Evolutionary conservation across 768 basidiomycete species (phyloP), one percentile per base, ranked within the genome.

Genomic region (Gymnopilus dilepis): DNA sequence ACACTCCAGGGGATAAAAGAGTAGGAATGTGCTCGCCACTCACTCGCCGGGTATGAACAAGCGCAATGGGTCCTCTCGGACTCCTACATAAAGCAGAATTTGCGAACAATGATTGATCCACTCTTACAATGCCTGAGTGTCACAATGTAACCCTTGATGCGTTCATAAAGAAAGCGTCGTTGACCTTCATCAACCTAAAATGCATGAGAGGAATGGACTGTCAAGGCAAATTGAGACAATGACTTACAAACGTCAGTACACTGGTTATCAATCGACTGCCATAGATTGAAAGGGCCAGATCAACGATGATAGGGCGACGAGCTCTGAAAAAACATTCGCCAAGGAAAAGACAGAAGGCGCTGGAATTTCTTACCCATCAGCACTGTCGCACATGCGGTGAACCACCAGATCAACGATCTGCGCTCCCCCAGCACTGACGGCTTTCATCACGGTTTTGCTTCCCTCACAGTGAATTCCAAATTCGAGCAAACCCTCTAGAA

Each of bases 41-140:
- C n/a, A n/a, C n/a, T n/a, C n/a, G n/a, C n/a, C n/a, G n/a, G n/a
- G n/a, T n/a, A n/a, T n/a, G n/a, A n/a, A n/a, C n/a, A n/a, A n/a
- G n/a, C n/a, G n/a, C n/a, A n/a, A n/a, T n/a, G n/a, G n/a, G n/a
- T n/a, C n/a, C n/a, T n/a, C n/a, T n/a, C n/a, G n/a, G n/a, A n/a
- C n/a, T n/a, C n/a, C n/a, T n/a, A n/a, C n/a, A n/a, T n/a, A n/a
- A n/a, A n/a, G n/a, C n/a, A n/a, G n/a, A n/a, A n/a, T n/a, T n/a
- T n/a, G n/a, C n/a, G n/a, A n/a, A n/a, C n/a, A n/a, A n/a, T n/a
- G n/a, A n/a, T 94, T 0, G 92, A 94, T 28, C 93, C 93, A 1
- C 92, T 93, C 80, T 94, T 94, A 72, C 91, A 94, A 21, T 93
- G 92, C 38, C 93, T 85, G n/a, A 95, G 80, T 30, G 92, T 94